These are phyloP conservation scores for Kurtzmaniella quercitrusa DNA, from an alignment of 1,139 yeast genomes.

Conservation along the genomic window DNA sequence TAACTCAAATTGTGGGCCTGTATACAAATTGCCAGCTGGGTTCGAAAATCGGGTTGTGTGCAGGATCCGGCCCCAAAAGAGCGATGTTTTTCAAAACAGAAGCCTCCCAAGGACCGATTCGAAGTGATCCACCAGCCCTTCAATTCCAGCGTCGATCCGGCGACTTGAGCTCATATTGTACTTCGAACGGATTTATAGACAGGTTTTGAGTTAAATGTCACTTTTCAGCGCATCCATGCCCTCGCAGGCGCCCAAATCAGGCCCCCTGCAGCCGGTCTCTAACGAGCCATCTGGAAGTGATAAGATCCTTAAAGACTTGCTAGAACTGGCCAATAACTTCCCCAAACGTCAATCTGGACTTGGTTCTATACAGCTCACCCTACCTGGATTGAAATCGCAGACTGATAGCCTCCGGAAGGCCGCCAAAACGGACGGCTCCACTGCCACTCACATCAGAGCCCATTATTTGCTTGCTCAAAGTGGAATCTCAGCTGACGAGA, in stretches of 20 bases:
- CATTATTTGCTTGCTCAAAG: constrained; percentile 88
- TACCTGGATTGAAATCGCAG: constrained; percentile 71
- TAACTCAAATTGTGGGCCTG: no score
- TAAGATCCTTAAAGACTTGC: constrained; percentile 51
- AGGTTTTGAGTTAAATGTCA: neutral
- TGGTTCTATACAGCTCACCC: constrained; percentile 71
- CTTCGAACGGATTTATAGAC: neutral
- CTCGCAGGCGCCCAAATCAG: neutral
- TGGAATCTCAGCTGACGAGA: constrained; percentile 85
- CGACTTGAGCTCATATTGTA: neutral
- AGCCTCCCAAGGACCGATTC: neutral
- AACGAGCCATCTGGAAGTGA: neutral
- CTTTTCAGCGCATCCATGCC: neutral
- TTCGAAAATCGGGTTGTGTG: neutral
- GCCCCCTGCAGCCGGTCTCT: neutral
- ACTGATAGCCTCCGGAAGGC: constrained; percentile 53
- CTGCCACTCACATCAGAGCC: constrained; percentile 54
- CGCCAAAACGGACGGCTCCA: constrained; percentile 9
- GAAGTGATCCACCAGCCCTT: no score
- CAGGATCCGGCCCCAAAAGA: neutral
- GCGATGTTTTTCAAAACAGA: neutral
- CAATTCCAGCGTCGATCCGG: neutral
- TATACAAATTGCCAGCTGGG: no score
- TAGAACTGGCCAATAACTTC: constrained; percentile 66
- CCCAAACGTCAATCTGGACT: constrained; percentile 62